Conservation (phyloP, 495 filamentous ascomycete genomes). For the Opeltia flavorubescens region DNA sequence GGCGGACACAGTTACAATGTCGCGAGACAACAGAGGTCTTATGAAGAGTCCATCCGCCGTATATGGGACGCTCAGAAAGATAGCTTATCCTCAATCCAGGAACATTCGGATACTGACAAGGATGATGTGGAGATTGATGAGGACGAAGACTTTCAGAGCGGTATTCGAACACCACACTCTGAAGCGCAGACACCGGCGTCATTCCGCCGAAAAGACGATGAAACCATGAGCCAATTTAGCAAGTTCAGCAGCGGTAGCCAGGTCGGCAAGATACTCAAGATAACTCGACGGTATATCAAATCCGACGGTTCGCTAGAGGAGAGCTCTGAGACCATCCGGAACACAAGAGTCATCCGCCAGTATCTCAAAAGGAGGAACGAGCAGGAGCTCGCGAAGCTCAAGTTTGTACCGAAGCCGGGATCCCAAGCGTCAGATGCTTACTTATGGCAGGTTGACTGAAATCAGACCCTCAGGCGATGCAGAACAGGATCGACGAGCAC, state of each 20-base stretch:
- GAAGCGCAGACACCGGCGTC: slow-evolving; percentile 45
- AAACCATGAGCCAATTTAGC: slow-evolving; percentile 78
- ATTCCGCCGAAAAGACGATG: slow-evolving; percentile 47
- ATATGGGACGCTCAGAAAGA: slow-evolving; percentile 84
- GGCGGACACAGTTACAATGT: slow-evolving; percentile 97
- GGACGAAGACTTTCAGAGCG: slow-evolving; percentile 19
- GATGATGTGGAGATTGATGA: slow-evolving; percentile 55
- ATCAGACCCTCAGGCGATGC: slow-evolving; percentile 61
- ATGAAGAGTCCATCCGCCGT: slow-evolving; percentile 71
- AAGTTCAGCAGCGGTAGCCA: slow-evolving; percentile 56
- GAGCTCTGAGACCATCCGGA: slow-evolving; percentile 48
- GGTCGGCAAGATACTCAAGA: slow-evolving; percentile 58
- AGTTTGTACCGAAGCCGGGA: not conserved
- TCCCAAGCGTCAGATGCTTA: slow-evolving; percentile 11
- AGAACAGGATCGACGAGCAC: slow-evolving; percentile 50
- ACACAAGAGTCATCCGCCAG: slow-evolving; percentile 59
- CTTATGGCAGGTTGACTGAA: slow-evolving; percentile 33
- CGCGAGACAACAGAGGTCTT: slow-evolving; percentile 73
- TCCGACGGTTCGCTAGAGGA: slow-evolving; percentile 46
- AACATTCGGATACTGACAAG: slow-evolving; percentile 49
- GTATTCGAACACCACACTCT: slow-evolving; percentile 45
- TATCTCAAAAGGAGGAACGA: slow-evolving; percentile 40
- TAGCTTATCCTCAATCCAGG: slow-evolving; percentile 52
- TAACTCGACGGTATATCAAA: slow-evolving; percentile 50
- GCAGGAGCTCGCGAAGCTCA: slow-evolving; percentile 41